A percentile compares a stretch with the other conserved stretches of the same genome.
Evolutionary conservation across 1,284 basidiomycete species (phyloP).

Genomic region (Pulchroboletus neoregius): DNA sequence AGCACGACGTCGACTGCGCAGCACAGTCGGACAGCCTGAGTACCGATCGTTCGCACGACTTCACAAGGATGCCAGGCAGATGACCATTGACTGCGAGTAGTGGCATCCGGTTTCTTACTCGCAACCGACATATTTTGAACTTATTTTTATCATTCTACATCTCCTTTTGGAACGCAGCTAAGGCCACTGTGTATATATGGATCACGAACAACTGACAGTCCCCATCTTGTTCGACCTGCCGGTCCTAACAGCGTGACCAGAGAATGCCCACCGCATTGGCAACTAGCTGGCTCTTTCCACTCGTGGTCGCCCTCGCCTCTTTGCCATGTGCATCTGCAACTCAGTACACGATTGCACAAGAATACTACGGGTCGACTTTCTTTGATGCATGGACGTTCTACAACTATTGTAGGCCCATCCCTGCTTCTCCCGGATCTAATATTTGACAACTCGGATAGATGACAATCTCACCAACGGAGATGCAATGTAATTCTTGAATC

Average conservation of each 20-base stretch:
- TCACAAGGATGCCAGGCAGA: background rate
- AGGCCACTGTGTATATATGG: slow-evolving; percentile 15
- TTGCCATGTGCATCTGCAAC: slow-evolving; percentile 20
- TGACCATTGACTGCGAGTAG: background rate
- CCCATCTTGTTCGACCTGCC: background rate
- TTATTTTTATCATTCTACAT: slow-evolving; percentile 5
- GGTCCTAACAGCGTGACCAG: background rate
- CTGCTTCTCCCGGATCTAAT: background rate
- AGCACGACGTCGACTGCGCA: background rate
- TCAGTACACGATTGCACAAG: slow-evolving; percentile 43
- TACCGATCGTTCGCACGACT: too few relatives aligned
- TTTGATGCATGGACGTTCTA: slow-evolving; percentile 58
- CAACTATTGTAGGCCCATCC: slow-evolving; percentile 40
- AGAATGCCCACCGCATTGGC: slow-evolving; percentile 10
- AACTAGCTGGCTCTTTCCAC: slow-evolving; percentile 7
- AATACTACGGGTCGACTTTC: slow-evolving; percentile 49
- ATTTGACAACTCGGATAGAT: slow-evolving; percentile 35
- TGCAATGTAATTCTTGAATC: slow-evolving; percentile 40
- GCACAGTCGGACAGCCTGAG: background rate
- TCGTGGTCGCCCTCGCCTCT: slow-evolving; percentile 9
- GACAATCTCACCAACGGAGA: slow-evolving; percentile 74
- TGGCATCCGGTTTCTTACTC: background rate
- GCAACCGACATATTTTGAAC: slow-evolving; percentile 2
- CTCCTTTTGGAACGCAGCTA: background rate
- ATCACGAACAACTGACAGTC: background rate